Evolutionary conservation across 805 yeast genomes (phyloP), one percentile per base, ranked within the genome.

Genomic region (Suhomyces sp.): DNA sequence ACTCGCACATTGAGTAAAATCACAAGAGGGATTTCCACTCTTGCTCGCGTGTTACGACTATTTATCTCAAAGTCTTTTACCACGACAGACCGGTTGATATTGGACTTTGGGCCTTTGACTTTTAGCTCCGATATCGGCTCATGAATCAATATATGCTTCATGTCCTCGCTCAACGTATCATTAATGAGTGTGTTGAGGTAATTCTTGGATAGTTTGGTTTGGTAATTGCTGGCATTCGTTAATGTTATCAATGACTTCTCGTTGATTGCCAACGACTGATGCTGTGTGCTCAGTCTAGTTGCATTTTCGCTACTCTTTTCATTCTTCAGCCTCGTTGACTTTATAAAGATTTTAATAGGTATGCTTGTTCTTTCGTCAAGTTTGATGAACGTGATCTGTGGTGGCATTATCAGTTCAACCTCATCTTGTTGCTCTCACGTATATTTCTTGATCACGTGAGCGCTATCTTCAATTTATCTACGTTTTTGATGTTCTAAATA

Each of bases 301-400:
- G 38, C 47, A 26, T 33, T 29, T 27, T 46, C 44, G 6, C 44
- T 22, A 5, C 26, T 26, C 24, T 38, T 38, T 7, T 38, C 42
- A 19, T 19, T 38, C 24, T 38, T 38, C 10, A 17, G 5, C 17
- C 24, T 38, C 7, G 42, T 38, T 9, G 54, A 33, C 31, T 52
- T 54, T 4, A 52, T 55, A 41, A 55, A 55, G n/a, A 57, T 41
- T 48, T 57, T 57, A 19, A 57, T n/a, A 33, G 60, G 60, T 8
- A 55, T 41, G 15, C 44, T 48, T 5, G 49, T 41, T 5, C 42
- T 29, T 17, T 27, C 29, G 10, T 49, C 44, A 2, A 55, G 26
- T 24, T 49, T 44, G 13, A 57, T 48, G 23, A 54, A 51, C 49
- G 57, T 52, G 13, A 57, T 57, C 33, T 57, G 60, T 10, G 60